phyloP scores from a whole-genome alignment of 495 filamentous ascomycete genomes.

The Neurospora hispaniola region DNA sequence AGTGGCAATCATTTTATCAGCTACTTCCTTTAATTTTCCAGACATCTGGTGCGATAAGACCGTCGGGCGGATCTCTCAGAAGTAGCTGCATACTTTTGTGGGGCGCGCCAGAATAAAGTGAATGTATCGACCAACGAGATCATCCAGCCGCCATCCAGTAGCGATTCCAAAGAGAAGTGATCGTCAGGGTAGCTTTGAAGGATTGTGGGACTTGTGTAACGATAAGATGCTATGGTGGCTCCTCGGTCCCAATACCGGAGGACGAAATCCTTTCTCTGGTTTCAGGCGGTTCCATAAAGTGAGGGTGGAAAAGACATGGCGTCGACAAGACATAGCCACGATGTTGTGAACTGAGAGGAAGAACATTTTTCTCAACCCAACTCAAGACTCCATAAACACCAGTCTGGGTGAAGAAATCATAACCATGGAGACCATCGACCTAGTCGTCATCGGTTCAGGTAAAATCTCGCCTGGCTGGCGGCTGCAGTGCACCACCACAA shows the following conservation, averaged over 20 bases:
- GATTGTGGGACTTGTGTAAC: neutral
- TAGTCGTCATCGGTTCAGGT: conserved; percentile 36
- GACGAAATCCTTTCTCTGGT: neutral
- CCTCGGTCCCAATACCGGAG: neutral
- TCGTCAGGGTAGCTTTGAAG: neutral
- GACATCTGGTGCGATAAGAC: no score
- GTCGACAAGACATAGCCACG: neutral
- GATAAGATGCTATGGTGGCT: neutral
- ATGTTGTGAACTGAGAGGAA: no score
- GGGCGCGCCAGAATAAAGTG: no score
- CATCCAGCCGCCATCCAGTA: neutral
- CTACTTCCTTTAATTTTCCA: no score
- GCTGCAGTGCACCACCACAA: no score
- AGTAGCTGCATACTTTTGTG: no score
- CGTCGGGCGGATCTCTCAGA: no score
- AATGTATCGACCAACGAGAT: no score
- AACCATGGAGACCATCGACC: conserved; percentile 32
- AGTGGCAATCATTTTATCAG: no score
- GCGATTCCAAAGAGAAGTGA: neutral
- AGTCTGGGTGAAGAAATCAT: neutral
- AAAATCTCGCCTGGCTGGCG: no score
- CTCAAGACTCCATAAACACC: neutral
- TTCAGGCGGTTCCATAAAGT: neutral
- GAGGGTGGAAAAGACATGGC: neutral
- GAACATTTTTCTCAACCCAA: neutral